These are phyloP conservation scores for Magnusiomyces ingens DNA, from an alignment of 1,139 yeast species.

Conservation along the genomic window DNA sequence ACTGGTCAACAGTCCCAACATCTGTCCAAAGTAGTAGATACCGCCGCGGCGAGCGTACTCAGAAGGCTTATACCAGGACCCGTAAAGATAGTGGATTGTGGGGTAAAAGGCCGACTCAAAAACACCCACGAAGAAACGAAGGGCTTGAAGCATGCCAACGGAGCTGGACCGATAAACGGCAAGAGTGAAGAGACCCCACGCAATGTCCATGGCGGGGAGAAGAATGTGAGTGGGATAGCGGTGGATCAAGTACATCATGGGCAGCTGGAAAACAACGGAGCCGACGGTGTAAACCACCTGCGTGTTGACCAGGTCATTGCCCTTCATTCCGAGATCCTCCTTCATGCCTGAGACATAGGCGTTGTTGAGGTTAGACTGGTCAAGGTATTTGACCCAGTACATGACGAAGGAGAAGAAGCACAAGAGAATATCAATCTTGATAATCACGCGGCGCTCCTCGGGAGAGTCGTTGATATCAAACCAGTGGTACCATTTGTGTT, in stretches of 20 bases:
- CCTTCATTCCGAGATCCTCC: constrained; percentile 52
- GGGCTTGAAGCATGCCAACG: constrained; percentile 46
- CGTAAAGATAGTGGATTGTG: constrained; percentile 55
- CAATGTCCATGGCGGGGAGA: constrained; percentile 51
- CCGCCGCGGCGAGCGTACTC: constrained; percentile 59
- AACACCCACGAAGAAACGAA: constrained; percentile 55
- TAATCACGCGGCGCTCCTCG: constrained; percentile 46
- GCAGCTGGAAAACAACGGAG: constrained; percentile 49
- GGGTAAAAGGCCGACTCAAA: constrained; percentile 58
- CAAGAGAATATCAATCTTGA: constrained; percentile 56
- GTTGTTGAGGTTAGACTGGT: constrained; percentile 48
- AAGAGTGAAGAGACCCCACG: constrained; percentile 63
- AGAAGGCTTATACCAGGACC: constrained; percentile 53
- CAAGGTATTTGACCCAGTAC: constrained; percentile 67
- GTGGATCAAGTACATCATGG: constrained; percentile 35
- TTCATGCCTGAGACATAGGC: constrained; percentile 67
- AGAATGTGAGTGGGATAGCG: constrained; percentile 48
- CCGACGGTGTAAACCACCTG: constrained; percentile 55
- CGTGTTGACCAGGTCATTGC: constrained; percentile 60
- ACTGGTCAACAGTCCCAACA: constrained; percentile 54
- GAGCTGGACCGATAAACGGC: constrained; percentile 44
- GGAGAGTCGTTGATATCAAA: constrained; percentile 51
- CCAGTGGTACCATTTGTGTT: constrained; percentile 51
- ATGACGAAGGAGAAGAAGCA: constrained; percentile 55
- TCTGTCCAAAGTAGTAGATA: constrained; percentile 54